These are phyloP conservation scores for Elymus sibiricus DNA, from an alignment of 176 grass and related monocot genomes.

Conservation along the genomic window DNA sequence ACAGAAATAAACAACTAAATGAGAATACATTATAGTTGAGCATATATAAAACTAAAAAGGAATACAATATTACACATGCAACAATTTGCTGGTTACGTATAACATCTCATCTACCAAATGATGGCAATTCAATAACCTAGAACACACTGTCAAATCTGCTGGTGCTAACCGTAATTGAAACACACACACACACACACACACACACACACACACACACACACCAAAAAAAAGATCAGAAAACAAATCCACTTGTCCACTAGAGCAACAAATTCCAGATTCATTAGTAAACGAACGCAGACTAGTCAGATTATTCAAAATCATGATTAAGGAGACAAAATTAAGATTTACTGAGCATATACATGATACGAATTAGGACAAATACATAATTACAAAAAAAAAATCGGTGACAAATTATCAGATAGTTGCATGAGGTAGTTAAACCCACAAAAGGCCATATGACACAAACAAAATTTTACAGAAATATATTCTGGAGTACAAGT, in stretches of 20 bases:
- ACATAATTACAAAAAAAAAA: neutral
- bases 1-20: neutral
- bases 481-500: too few species aligned
- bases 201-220: too few species aligned
- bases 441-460: neutral
- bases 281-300: too few species aligned
- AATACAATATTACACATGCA: neutral
- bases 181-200: neutral
- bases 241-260: neutral
- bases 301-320: too few species aligned
- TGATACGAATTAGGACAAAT: neutral
- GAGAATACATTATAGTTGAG: neutral
- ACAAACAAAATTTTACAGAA: neutral
- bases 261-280: too few species aligned
- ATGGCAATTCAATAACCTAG: neutral
- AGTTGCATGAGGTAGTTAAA: neutral
- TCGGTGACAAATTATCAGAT: neutral
- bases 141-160: neutral
- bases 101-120: neutral
- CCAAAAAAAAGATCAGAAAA: neutral
- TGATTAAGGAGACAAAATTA: too few species aligned
- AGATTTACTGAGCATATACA: neutral
- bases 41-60: neutral
- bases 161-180: neutral
- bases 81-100: neutral